These are phyloP conservation scores for Aspergillus saccharolyticus DNA, from an alignment of 495 filamentous ascomycete species.

Conservation along the genomic window DNA sequence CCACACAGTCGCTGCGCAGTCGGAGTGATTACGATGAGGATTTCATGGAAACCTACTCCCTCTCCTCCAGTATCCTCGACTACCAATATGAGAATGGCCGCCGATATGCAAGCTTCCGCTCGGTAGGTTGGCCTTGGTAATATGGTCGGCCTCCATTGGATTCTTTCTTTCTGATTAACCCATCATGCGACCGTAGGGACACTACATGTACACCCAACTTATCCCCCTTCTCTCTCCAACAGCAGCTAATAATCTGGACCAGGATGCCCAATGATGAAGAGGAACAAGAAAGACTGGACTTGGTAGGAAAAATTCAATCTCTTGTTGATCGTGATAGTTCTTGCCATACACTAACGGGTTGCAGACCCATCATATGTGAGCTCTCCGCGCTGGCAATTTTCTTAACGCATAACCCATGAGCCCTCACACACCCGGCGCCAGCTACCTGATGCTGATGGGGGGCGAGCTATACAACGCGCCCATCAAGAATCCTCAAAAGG, in stretches of 20 bases:
- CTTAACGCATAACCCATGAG: too few species aligned
- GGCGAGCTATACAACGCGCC: conserved; percentile 2
- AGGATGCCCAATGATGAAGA: neutral
- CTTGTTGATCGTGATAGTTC: too few species aligned
- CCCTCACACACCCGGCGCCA: neutral
- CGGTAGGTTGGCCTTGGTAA: neutral
- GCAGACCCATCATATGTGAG: neutral
- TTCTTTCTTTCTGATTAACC: too few species aligned
- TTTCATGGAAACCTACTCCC: neutral
- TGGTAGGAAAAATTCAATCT: too few species aligned
- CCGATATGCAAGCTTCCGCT: neutral
- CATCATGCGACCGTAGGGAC: neutral
- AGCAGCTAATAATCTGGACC: neutral
- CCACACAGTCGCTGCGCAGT: neutral
- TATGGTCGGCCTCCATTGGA: too few species aligned
- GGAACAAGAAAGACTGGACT: neutral
- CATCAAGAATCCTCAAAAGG: conserved; percentile 1
- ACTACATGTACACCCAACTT: neutral
- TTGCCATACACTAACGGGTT: too few species aligned
- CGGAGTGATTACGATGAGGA: neutral
- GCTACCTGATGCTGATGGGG: conserved; percentile 8
- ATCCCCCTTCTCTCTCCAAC: too few species aligned
- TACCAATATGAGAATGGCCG: neutral
- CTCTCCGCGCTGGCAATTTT: neutral
- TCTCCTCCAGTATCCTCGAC: neutral